Evolutionary conservation across 352 stramenopile genomes (phyloP).

Genomic region (Plasmopara viticola): DNA sequence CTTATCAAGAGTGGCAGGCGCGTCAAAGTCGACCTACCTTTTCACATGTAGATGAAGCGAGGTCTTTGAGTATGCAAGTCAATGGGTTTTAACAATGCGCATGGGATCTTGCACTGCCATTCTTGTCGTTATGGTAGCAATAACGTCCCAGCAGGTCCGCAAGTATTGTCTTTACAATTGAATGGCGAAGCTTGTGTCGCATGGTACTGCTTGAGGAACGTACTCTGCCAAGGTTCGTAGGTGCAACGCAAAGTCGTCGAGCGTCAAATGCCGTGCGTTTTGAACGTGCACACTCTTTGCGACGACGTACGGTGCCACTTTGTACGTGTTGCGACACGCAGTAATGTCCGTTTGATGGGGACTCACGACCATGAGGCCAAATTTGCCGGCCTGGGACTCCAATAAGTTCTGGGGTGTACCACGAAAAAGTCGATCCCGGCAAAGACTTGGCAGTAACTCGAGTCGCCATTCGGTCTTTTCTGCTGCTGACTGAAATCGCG

Average conservation of each 20-base stretch:
- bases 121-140: too few relatives aligned
- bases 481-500: conserved; percentile 38
- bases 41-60: conserved; percentile 21
- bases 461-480: conserved; percentile 55
- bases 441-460: conserved; percentile 47
- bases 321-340: conserved; percentile 42
- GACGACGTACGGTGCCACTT: conserved; percentile 50
- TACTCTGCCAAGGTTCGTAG: conserved; percentile 49
- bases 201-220: conserved; percentile 43
- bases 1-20: conserved; percentile 53
- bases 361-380: conserved; percentile 55
- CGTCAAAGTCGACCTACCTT: conserved; percentile 28
- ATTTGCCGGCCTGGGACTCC: conserved; percentile 31
- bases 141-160: not conserved
- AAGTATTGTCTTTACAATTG: conserved; percentile 25
- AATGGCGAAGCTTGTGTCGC: conserved; percentile 49
- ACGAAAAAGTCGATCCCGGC: conserved; percentile 49
- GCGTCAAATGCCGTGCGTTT: conserved; percentile 37
- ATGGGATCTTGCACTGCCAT: too few relatives aligned
- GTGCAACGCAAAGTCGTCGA: conserved; percentile 54
- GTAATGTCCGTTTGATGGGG: conserved; percentile 50
- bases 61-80: conserved; percentile 12
- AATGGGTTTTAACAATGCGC: not conserved
- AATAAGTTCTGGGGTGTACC: conserved; percentile 36
- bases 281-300: conserved; percentile 55